phyloP scores from a whole-genome alignment of 2,329 filamentous ascomycete species.

The Aschersonia sp. region DNA sequence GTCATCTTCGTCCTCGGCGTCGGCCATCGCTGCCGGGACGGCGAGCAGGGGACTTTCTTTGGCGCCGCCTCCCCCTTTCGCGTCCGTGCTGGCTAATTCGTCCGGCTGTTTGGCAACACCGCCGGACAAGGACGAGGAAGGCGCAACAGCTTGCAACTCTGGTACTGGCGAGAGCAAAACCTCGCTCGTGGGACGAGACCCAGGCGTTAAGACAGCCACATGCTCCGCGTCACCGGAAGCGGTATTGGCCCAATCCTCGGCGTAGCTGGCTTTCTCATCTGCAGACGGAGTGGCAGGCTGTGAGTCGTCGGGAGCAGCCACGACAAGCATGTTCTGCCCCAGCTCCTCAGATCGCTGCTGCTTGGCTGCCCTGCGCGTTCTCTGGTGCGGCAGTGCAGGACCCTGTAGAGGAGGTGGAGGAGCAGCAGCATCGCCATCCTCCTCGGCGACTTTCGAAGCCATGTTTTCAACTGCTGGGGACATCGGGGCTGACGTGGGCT shows the following conservation, averaged over 20 bases:
- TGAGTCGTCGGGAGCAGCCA: slow-evolving; percentile 50
- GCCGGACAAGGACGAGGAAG: not conserved
- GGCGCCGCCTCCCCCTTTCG: not conserved
- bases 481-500: slow-evolving; percentile 40
- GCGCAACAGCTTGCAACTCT: not conserved
- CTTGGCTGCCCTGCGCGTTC: slow-evolving; percentile 21
- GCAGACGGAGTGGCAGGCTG: slow-evolving; percentile 36
- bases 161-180: not conserved
- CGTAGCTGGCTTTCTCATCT: slow-evolving; percentile 15
- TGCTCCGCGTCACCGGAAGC: not conserved
- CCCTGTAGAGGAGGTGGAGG: slow-evolving; percentile 11
- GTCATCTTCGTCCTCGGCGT: slow-evolving; percentile 10
- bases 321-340: slow-evolving; percentile 44
- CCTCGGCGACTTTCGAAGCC: slow-evolving; percentile 10
- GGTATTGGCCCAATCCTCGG: slow-evolving; percentile 6
- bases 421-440: slow-evolving; percentile 11
- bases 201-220: not conserved
- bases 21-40: slow-evolving; percentile 4
- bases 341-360: slow-evolving; percentile 19
- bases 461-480: slow-evolving; percentile 15
- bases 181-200: slow-evolving; percentile 4
- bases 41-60: slow-evolving; percentile 5
- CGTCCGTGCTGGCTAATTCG: not conserved
- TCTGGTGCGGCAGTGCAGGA: slow-evolving; percentile 30
- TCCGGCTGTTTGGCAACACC: not conserved